Evolutionary conservation across 1,284 basidiomycete species (phyloP).

Genomic region (Trametes pubescens): DNA sequence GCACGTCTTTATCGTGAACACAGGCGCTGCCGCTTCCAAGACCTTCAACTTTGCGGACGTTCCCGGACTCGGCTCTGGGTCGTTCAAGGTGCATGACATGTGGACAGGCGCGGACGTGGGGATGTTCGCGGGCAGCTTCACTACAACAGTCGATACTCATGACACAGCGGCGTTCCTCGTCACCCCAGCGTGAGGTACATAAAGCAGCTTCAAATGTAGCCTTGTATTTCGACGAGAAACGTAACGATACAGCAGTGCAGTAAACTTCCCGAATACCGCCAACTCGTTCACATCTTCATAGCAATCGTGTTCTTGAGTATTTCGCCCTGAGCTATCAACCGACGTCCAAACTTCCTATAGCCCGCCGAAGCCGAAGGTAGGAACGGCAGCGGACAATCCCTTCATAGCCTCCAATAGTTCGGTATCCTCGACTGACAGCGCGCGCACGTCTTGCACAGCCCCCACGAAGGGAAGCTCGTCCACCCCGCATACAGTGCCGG

Average conservation of each 20-base stretch:
- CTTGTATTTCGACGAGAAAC: too few relatives aligned
- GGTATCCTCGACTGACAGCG: conserved; percentile 9
- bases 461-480: conserved; percentile 35
- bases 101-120: conserved; percentile 57
- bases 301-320: too few relatives aligned
- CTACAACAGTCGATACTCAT: conserved; percentile 53
- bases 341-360: neutral
- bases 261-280: too few relatives aligned
- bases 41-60: conserved; percentile 54
- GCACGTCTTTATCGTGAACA: conserved; percentile 65
- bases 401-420: conserved; percentile 31
- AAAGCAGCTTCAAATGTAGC: too few relatives aligned
- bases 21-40: conserved; percentile 49
- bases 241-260: too few relatives aligned
- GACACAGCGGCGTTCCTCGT: conserved; percentile 53
- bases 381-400: conserved; percentile 25
- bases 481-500: conserved; percentile 49
- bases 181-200: conserved; percentile 5
- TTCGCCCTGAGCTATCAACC: too few relatives aligned
- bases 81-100: conserved; percentile 61
- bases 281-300: too few relatives aligned
- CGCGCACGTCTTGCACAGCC: conserved; percentile 2
- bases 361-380: conserved; percentile 14
- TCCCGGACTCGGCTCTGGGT: conserved; percentile 50
- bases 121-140: conserved; percentile 50